Evolutionary conservation across 1,284 basidiomycete species (phyloP).

Genomic region (Puccinia novopanici): DNA sequence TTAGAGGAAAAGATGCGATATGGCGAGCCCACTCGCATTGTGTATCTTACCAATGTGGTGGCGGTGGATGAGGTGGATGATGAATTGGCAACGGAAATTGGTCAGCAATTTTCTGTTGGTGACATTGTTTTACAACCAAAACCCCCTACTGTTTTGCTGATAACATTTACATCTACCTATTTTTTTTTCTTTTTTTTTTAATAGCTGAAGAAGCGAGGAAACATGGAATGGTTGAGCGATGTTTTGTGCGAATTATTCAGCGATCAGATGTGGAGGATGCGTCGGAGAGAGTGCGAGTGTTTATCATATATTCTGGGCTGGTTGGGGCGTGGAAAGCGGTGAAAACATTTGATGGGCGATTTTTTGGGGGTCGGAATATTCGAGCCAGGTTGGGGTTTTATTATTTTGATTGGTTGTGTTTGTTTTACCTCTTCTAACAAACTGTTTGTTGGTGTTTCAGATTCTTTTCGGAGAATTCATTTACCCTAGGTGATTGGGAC

Average conservation of each 20-base stretch:
- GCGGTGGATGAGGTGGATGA: conserved; percentile 81
- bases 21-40: conserved; percentile 82
- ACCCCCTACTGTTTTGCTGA: too few species aligned
- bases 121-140: too few species aligned
- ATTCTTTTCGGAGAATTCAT: conserved; percentile 50
- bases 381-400: conserved; percentile 55
- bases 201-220: conserved; percentile 82
- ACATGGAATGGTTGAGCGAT: conserved; percentile 59
- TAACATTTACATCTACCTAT: conserved; percentile 60
- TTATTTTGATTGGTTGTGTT: neutral
- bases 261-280: conserved; percentile 33
- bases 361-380: conserved; percentile 81
- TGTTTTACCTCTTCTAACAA: neutral
- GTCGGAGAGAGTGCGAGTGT: conserved; percentile 45
- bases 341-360: conserved; percentile 82
- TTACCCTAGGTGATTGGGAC: conserved; percentile 49
- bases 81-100: conserved; percentile 78
- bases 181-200: neutral
- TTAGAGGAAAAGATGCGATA: conserved; percentile 60
- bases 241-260: conserved; percentile 53
- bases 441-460: conserved; percentile 12
- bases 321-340: conserved; percentile 92
- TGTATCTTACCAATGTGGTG: conserved; percentile 84
- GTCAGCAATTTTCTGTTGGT: conserved; percentile 10
- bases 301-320: conserved; percentile 72